phyloP scores from a whole-genome alignment of 495 filamentous ascomycete genomes.

The Aspergillus carlsbadensis region DNA sequence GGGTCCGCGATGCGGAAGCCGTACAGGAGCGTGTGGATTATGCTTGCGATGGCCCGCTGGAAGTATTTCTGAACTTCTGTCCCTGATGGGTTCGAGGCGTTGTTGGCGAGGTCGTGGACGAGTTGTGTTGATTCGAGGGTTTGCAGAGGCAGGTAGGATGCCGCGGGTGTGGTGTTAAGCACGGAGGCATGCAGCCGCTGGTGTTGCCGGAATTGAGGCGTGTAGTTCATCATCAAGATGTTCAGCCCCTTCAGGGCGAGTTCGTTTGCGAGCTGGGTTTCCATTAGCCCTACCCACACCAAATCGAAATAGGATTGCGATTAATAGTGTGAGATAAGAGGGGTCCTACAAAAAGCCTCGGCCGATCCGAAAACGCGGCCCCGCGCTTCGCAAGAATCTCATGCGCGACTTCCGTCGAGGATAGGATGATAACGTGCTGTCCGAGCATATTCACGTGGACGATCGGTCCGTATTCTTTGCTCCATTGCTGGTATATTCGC shows the following conservation, averaged over 20 bases:
- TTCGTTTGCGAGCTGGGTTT: conserved; percentile 12
- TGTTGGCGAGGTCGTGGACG: background rate
- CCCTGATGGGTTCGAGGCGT: background rate
- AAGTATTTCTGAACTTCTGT: conserved; percentile 1
- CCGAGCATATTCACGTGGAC: conserved; percentile 27
- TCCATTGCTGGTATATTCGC: conserved; percentile 54
- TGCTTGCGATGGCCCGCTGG: conserved; percentile 17
- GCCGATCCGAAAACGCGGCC: conserved; percentile 10
- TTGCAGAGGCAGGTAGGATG: conserved; percentile 19
- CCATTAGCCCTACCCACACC: too few species aligned
- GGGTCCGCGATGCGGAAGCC: conserved; percentile 18
- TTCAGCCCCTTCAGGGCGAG: conserved; percentile 21
- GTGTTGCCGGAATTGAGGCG: conserved; percentile 20
- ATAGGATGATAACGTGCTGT: conserved; percentile 28
- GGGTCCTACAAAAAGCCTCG: background rate
- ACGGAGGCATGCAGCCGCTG: conserved; percentile 21
- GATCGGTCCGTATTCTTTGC: conserved; percentile 43
- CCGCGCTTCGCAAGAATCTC: conserved; percentile 29
- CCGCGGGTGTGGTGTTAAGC: conserved; percentile 19
- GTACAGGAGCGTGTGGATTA: conserved; percentile 22
- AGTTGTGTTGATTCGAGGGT: conserved; percentile 6
- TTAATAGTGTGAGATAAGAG: conserved; percentile 2
- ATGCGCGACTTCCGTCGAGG: conserved; percentile 27
- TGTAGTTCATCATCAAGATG: conserved; percentile 25
- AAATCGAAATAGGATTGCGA: too few species aligned